These are phyloP conservation scores for Spergularia marina DNA, from an alignment of 148 eudicot genomes.

Conservation along the genomic window DNA sequence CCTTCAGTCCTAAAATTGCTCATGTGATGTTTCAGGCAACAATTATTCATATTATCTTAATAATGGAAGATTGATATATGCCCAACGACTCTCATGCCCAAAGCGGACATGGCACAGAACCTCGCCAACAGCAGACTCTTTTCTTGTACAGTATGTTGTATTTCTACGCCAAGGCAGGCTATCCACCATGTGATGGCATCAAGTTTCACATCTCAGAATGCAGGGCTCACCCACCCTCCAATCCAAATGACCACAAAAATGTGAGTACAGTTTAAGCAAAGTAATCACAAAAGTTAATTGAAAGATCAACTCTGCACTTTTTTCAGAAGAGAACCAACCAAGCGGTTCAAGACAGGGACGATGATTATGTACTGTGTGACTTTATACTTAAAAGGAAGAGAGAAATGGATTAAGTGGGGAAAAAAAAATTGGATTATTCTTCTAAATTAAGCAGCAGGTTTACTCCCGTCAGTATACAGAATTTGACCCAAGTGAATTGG, in stretches of 20 bases:
- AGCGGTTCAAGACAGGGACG: no score
- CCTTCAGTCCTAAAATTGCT: background rate
- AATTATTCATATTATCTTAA: background rate
- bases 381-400: no score
- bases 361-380: no score
- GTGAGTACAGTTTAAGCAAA: no score
- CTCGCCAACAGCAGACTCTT: background rate
- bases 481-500: no score
- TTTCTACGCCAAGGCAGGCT: background rate
- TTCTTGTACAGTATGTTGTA: background rate
- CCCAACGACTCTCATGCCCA: background rate
- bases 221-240: background rate
- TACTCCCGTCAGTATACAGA: no score
- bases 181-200: background rate
- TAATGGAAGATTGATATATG: background rate
- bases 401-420: no score
- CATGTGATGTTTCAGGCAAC: background rate
- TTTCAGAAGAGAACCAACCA: no score
- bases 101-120: background rate
- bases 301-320: no score
- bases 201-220: background rate
- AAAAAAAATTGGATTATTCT: no score
- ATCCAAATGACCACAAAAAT: background rate
- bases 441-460: no score
- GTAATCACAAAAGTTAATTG: no score